Evolutionary conservation across 2,329 filamentous ascomycete species (phyloP).

Genomic region (Acephala macrosclerotiorum): DNA sequence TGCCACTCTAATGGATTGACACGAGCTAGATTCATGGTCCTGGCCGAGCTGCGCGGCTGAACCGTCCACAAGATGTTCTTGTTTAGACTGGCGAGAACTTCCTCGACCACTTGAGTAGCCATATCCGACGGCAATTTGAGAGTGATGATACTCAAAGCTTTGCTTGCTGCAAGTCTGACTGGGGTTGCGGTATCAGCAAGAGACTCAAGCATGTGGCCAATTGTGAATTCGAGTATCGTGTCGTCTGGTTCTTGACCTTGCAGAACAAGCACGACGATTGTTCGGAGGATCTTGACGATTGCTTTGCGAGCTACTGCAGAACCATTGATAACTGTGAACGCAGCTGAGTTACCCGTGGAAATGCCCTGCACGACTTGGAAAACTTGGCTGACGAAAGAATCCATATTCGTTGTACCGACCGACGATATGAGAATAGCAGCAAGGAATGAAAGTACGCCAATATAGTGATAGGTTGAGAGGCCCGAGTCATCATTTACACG

Average conservation of each 20-base stretch:
- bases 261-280: constrained; percentile 69
- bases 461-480: constrained; percentile 73
- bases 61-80: constrained; percentile 63
- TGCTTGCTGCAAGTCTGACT: constrained; percentile 89
- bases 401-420: constrained; percentile 77
- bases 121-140: constrained; percentile 81
- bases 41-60: constrained; percentile 41
- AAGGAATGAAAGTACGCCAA: constrained; percentile 82
- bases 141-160: constrained; percentile 87
- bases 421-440: constrained; percentile 75
- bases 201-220: constrained; percentile 80
- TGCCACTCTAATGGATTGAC: constrained; percentile 91
- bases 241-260: constrained; percentile 32
- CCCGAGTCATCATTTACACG: constrained; percentile 50
- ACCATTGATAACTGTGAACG: constrained; percentile 63
- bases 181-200: constrained; percentile 90
- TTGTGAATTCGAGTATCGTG: constrained; percentile 77
- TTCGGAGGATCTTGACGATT: constrained; percentile 84
- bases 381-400: constrained; percentile 68
- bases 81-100: constrained; percentile 75
- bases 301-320: constrained; percentile 84
- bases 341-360: constrained; percentile 56
- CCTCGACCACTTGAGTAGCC: constrained; percentile 87
- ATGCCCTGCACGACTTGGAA: constrained; percentile 71
- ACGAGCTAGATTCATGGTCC: constrained; percentile 59